Conservation (phyloP, 306 rosid genomes). For the Glycine tomentella region DNA sequence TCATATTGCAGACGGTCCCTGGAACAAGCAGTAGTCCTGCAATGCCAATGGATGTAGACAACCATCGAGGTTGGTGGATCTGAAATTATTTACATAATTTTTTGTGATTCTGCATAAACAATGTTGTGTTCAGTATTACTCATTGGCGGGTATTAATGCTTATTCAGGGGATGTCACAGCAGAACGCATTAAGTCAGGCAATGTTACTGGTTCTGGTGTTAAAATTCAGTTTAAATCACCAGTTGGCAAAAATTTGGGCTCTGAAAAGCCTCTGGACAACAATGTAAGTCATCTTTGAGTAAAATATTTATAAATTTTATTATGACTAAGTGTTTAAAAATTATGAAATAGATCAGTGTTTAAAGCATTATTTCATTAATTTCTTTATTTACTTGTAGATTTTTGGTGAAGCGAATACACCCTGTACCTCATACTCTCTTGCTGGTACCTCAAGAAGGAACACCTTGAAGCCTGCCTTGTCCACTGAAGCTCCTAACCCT, state of each 20-base stretch:
- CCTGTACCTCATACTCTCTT: slow-evolving; percentile 65
- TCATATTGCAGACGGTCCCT: slow-evolving; percentile 61
- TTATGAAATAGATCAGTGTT: slow-evolving; percentile 13
- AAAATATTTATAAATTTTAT: not conserved
- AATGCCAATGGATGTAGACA: slow-evolving; percentile 61
- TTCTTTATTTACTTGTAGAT: slow-evolving; percentile 51
- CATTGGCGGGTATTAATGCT: slow-evolving; percentile 47
- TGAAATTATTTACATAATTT: not conserved
- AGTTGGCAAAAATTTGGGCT: slow-evolving; percentile 58
- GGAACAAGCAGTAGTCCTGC: slow-evolving; percentile 69
- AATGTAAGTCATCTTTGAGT: slow-evolving; percentile 58
- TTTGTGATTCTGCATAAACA: not conserved
- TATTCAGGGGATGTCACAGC: slow-evolving; percentile 66
- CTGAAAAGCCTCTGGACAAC: slow-evolving; percentile 72
- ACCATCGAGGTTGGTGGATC: slow-evolving; percentile 66
- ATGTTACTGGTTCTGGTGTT: slow-evolving; percentile 65
- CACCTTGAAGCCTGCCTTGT: slow-evolving; percentile 57
- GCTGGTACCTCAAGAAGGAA: slow-evolving; percentile 73
- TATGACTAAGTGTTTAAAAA: not conserved
- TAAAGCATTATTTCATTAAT: slow-evolving; percentile 27
- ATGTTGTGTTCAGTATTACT: slow-evolving; percentile 17
- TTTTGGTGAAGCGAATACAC: slow-evolving; percentile 61
- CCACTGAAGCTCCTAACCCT: slow-evolving; percentile 66
- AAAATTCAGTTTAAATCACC: slow-evolving; percentile 81
- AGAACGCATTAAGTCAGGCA: slow-evolving; percentile 66